phyloP scores from a whole-genome alignment of 805 yeast species.

The Barnettozyma salicaria region DNA sequence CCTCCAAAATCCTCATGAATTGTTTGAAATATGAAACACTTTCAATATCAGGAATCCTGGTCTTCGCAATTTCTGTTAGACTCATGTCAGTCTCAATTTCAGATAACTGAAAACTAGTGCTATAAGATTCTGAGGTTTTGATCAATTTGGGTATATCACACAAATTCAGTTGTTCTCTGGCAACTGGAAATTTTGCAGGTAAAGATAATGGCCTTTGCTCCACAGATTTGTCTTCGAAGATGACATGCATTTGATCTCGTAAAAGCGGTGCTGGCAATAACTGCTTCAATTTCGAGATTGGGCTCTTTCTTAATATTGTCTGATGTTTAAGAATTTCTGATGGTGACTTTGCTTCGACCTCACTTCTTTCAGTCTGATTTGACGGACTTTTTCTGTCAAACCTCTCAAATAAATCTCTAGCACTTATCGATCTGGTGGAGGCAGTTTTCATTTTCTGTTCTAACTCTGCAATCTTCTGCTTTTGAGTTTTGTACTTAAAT shows the following conservation, averaged over 20 bases:
- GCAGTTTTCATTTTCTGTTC: slow-evolving; percentile 21
- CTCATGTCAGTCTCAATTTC: neutral
- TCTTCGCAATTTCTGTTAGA: slow-evolving; percentile 1
- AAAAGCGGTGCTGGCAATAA: slow-evolving; percentile 12
- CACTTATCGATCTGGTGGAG: slow-evolving; percentile 13
- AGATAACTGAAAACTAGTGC: neutral
- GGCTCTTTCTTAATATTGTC: slow-evolving; percentile 8
- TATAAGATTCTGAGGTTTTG: neutral
- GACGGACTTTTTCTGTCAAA: slow-evolving; percentile 4
- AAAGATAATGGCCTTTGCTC: slow-evolving; percentile 7
- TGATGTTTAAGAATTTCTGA: slow-evolving; percentile 9
- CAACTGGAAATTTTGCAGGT: neutral
- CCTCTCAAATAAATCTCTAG: slow-evolving; percentile 16
- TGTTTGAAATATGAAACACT: slow-evolving; percentile 5
- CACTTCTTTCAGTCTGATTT: neutral
- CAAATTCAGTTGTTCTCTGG: slow-evolving; percentile 2
- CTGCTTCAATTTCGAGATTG: slow-evolving; percentile 20
- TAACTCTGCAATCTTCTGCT: slow-evolving; percentile 16
- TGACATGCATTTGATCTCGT: slow-evolving; percentile 15
- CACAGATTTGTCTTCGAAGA: slow-evolving; percentile 2
- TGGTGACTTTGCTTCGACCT: slow-evolving; percentile 11
- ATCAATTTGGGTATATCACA: neutral
- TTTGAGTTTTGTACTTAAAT: slow-evolving; percentile 19
- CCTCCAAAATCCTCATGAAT: slow-evolving; percentile 1
- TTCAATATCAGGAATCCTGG: slow-evolving; percentile 4